Conservation (phyloP, 768 basidiomycete species). For the Exsudoporus frostii region DNA sequence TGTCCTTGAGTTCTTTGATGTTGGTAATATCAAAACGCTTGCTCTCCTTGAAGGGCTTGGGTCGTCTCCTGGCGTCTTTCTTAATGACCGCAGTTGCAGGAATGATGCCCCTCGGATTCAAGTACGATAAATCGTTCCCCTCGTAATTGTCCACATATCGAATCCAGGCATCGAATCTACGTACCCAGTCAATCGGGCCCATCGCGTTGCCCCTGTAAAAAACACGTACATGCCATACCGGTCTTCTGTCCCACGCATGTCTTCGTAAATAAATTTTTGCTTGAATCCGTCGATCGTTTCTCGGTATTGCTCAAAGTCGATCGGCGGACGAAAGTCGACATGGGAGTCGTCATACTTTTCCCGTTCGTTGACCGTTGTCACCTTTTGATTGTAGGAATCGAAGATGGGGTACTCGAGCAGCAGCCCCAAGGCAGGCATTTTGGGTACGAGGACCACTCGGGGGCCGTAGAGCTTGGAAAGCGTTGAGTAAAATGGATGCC, state of each 20-base stretch:
- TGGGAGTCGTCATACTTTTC: conserved; percentile 49
- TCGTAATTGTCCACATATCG: conserved; percentile 69
- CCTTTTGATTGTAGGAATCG: conserved; percentile 67
- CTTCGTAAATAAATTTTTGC: conserved; percentile 77
- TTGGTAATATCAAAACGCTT: conserved; percentile 63
- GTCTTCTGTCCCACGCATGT: conserved; percentile 84
- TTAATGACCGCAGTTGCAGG: conserved; percentile 67
- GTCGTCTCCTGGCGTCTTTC: conserved; percentile 48
- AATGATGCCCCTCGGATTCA: conserved; percentile 75
- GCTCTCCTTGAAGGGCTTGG: conserved; percentile 65
- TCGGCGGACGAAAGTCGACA: conserved; percentile 62
- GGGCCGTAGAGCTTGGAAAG: conserved; percentile 67
- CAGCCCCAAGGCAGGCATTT: conserved; percentile 93
- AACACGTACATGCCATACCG: conserved; percentile 65
- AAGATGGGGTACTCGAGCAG: conserved; percentile 87
- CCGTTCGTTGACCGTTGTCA: conserved; percentile 39
- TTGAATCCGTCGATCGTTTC: conserved; percentile 80
- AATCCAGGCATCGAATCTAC: conserved; percentile 84
- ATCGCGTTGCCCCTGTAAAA: not conserved
- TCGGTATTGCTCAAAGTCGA: conserved; percentile 68
- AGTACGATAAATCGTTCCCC: conserved; percentile 74
- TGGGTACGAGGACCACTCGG: conserved; percentile 78
- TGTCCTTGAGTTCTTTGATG: conserved; percentile 30
- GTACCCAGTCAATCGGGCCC: not conserved
- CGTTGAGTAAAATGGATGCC: not conserved